These are phyloP conservation scores for Naegleria gruberi DNA, from an alignment of 208 protist genomes.

Conservation along the genomic window DNA sequence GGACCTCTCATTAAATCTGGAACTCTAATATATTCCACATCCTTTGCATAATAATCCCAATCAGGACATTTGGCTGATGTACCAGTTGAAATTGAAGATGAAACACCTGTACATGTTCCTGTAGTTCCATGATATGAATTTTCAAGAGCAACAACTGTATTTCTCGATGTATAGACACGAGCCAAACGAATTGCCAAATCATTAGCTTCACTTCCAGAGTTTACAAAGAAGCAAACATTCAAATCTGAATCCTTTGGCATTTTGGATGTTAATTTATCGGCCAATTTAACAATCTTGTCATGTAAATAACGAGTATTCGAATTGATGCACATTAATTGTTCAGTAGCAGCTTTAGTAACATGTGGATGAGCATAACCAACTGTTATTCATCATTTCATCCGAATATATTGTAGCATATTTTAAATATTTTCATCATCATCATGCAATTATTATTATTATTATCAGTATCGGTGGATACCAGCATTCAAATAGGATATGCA, in stretches of 20 bases:
- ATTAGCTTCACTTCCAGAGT: conserved; percentile 50
- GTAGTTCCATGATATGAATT: conserved; percentile 45
- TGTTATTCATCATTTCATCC: not conserved
- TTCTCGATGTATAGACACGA: conserved; percentile 27
- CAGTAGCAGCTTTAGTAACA: conserved; percentile 43
- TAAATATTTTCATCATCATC: too few relatives aligned
- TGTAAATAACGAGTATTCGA: conserved; percentile 56
- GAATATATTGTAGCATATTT: not conserved
- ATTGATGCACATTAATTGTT: conserved; percentile 47
- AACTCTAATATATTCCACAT: conserved; percentile 15
- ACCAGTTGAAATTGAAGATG: not conserved
- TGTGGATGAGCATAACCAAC: conserved; percentile 55
- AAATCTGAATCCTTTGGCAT: conserved; percentile 28
- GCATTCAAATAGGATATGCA: too few relatives aligned
- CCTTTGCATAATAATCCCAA: conserved; percentile 1
- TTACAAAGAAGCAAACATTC: conserved; percentile 41
- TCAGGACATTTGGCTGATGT: not conserved
- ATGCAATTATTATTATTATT: too few relatives aligned
- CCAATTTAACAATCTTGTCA: conserved; percentile 29
- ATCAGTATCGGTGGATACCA: too few relatives aligned
- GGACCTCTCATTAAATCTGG: conserved; percentile 29
- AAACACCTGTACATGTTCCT: not conserved
- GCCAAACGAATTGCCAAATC: conserved; percentile 44
- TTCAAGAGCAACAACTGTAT: conserved; percentile 33
- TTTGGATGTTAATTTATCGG: conserved; percentile 35